Conservation (phyloP, 257 asterid genomes). For the Lithospermum erythrorhizon region DNA sequence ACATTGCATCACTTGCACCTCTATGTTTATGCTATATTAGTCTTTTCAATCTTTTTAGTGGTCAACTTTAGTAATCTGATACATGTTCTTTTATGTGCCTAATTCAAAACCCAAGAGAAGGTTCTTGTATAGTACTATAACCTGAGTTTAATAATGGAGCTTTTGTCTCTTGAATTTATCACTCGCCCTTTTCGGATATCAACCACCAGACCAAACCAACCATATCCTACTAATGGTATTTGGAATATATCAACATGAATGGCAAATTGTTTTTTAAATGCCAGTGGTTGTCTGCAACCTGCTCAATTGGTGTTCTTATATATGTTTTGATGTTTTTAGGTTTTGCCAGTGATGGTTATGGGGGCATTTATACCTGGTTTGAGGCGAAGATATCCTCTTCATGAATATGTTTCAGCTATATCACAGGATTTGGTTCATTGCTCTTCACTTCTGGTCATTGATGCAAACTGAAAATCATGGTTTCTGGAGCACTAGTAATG, state of each 20-base stretch:
- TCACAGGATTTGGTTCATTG: conserved; percentile 61
- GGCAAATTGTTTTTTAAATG: background rate
- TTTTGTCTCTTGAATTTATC: background rate
- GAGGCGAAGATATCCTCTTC: conserved; percentile 76
- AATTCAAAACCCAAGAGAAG: too few species aligned
- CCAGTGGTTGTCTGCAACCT: background rate
- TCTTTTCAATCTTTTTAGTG: background rate
- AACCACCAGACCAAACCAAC: too few species aligned
- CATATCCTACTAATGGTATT: too few species aligned
- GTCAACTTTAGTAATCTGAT: background rate
- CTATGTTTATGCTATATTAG: background rate
- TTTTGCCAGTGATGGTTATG: conserved; percentile 91
- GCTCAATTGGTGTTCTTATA: conserved; percentile 6
- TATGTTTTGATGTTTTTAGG: conserved; percentile 22
- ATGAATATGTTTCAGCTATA: conserved; percentile 70
- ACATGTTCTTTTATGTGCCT: background rate
- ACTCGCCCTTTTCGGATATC: too few species aligned
- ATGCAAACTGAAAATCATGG: conserved; percentile 68
- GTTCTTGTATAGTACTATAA: too few species aligned
- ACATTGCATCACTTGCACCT: background rate
- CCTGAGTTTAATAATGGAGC: too few species aligned
- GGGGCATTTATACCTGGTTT: conserved; percentile 88
- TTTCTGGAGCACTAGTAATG: conserved; percentile 75
- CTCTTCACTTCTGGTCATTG: conserved; percentile 78
- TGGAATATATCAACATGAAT: background rate